Base-by-base conservation (phyloP, 2,329 filamentous ascomycete species). In the Botryotinia globosa region DNA sequence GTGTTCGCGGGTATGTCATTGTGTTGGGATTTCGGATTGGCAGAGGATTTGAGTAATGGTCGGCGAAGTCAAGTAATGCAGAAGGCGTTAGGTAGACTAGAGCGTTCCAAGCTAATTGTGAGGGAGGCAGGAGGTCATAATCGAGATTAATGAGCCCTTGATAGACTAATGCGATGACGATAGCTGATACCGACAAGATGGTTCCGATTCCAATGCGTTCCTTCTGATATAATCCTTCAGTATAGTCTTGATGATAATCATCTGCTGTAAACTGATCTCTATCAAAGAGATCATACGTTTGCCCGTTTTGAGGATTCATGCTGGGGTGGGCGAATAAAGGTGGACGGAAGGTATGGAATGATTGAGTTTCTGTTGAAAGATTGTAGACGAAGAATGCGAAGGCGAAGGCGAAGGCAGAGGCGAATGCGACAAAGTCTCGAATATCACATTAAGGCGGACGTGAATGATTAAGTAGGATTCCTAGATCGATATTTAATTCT, bases 31-130 rank as follows among this genome's bases (percentile, higher is more conserved):
- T 74, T 83, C 85, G 79, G 83, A 87, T 85, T 85, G 83, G 89
- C 20, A 78, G 72, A 29, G 79, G 74, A 58, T 74, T 79, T 25
- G 65, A 71, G 61, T 79, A 77, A 80, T 81, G 78, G 79, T 90
- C 87, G 76, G 90, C 75, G 70, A 85, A 82, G 81, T 89, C 86
- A 51, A 93, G 81, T 1, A 92, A 78, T 39, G 83, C 82, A 25
- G 85, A 83, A 1, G 91, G 91, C 22, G 86, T 85, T 45, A 87
- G 67, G 75, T 85, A 84, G 71, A 93, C 86, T 44, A 91, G 74
- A 39, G 81, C 80, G 81, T 91, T 87, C 90, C 91, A 92, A 54
- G 89, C 78, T 69, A 89, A 79, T 76, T 85, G 83, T 73, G 83
- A 79, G 77, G 85, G 77, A 75, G 82, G 80, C 8, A 85, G 76